These are phyloP conservation scores for Calocera cornea DNA, from an alignment of 768 basidiomycete genomes.

Conservation along the genomic window DNA sequence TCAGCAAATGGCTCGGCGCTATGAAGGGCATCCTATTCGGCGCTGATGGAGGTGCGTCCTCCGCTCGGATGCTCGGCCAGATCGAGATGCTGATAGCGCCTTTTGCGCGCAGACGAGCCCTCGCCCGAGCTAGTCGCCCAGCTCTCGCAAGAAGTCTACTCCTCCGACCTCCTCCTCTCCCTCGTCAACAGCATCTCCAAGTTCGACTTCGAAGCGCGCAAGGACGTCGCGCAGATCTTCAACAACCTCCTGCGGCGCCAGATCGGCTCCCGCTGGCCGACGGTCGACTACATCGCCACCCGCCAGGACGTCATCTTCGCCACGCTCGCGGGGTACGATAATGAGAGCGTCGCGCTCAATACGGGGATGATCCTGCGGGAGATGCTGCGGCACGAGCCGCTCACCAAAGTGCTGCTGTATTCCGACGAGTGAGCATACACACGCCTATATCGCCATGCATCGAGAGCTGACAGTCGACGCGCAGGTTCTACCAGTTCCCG, in stretches of 20 bases:
- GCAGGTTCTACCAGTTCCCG: conserved; percentile 90
- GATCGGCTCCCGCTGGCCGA: conserved; percentile 89
- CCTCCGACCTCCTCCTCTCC: conserved; percentile 68
- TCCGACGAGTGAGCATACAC: conserved; percentile 72
- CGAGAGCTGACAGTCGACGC: not conserved
- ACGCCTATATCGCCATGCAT: not conserved
- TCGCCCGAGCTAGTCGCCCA: conserved; percentile 84
- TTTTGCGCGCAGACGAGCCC: conserved; percentile 40
- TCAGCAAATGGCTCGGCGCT: conserved; percentile 77
- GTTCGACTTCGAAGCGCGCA: conserved; percentile 26
- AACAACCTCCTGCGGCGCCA: conserved; percentile 47
- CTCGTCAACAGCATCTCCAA: conserved; percentile 36
- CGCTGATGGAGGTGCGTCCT: conserved; percentile 53
- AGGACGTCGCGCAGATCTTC: conserved; percentile 34
- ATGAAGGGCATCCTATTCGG: conserved; percentile 80
- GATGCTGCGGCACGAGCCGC: conserved; percentile 85
- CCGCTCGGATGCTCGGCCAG: not conserved
- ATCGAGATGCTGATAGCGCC: not conserved
- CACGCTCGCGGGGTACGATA: conserved; percentile 76
- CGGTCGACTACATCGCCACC: conserved; percentile 79
- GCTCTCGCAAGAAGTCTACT: conserved; percentile 90
- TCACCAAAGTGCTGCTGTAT: conserved; percentile 78
- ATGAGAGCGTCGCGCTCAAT: conserved; percentile 91
- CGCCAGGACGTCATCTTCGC: conserved; percentile 67
- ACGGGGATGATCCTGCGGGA: conserved; percentile 97